Evolutionary conservation across 1,284 basidiomycete genomes (phyloP).

Genomic region (Boletus semigastroideus): DNA sequence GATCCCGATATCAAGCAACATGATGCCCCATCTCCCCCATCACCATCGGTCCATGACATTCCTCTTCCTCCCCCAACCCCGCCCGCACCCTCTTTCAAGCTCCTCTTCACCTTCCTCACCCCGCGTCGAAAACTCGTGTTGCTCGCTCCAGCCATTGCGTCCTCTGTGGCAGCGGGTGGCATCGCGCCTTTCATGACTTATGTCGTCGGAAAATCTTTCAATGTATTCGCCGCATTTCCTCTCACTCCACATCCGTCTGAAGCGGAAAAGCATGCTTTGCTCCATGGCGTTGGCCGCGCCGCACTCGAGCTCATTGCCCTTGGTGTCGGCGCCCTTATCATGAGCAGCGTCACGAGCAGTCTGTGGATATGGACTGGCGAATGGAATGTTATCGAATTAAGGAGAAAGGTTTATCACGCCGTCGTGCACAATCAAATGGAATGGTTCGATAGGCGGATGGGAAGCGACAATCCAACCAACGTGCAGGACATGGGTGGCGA

Average conservation of each 20-base stretch:
- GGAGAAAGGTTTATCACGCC: slow-evolving; percentile 68
- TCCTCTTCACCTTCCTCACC: slow-evolving; percentile 56
- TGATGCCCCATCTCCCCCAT: slow-evolving; percentile 10
- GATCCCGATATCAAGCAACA: slow-evolving; percentile 22
- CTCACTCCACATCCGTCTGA: slow-evolving; percentile 45
- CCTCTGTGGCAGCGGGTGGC: slow-evolving; percentile 71
- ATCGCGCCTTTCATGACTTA: slow-evolving; percentile 94
- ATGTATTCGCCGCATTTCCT: slow-evolving; percentile 70
- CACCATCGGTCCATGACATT: slow-evolving; percentile 13
- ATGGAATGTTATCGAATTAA: slow-evolving; percentile 68
- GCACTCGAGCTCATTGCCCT: slow-evolving; percentile 74
- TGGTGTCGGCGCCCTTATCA: slow-evolving; percentile 65
- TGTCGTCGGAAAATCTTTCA: slow-evolving; percentile 85
- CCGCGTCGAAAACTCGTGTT: slow-evolving; percentile 50
- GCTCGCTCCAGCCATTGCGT: slow-evolving; percentile 70
- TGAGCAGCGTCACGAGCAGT: slow-evolving; percentile 74
- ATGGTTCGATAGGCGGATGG: slow-evolving; percentile 89
- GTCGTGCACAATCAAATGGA: slow-evolving; percentile 75
- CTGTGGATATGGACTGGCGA: slow-evolving; percentile 92
- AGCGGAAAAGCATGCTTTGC: slow-evolving; percentile 52
- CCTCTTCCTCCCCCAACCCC: slow-evolving; percentile 2
- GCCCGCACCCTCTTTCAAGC: slow-evolving; percentile 44
- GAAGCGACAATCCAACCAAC: slow-evolving; percentile 47
- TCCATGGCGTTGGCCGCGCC: slow-evolving; percentile 58
- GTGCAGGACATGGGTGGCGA: slow-evolving; percentile 45